Evolutionary conservation across 1,139 yeast species (phyloP), one percentile per base, ranked within the genome.

Genomic region (Meyerozyma sp.): DNA sequence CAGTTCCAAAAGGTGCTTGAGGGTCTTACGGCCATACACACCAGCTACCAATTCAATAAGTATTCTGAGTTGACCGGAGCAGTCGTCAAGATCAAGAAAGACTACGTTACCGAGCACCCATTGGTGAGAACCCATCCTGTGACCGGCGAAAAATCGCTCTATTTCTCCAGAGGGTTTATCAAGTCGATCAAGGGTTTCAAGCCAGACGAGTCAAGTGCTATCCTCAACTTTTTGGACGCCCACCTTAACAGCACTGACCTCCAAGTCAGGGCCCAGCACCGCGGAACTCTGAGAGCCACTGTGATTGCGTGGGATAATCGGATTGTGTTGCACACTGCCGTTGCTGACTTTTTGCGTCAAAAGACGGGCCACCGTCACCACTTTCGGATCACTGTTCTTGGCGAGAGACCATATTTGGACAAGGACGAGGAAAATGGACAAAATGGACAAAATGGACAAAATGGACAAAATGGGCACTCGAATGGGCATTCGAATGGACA

Each of bases 71-170:
- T 55, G 28, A 43, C 42, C 7, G 52, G 54, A 6, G 46, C 43
- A 27, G 49, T 48, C 2, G 51, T 56, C 10, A 52, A 54, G 42
- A 56, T 58, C 14, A 55, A 57, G 42, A 56, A 49, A 8, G 62
- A 57, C 38, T 51, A 53, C 41, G 57, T 50, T 42, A 55, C 63
- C n/a, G 63, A 60, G 42, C 65, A 61, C 44, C 65, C 65, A 1
- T 53, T 61, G 46, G 57, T 61, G 20, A 54, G 64, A 50, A 59
- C 62, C n/a, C 64, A 61, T 40, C 64, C 65, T 1, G 64, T 59
- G 6, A 60, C 64, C 14, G 62, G 62, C 2, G 63, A 58, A 37
- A 61, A 60, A 48, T 48, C 57, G 32, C 48, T 61, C 35, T 59
- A 42, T 48, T 58, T 47, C 41, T 57, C 61, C 9, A 48, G 62